phyloP scores from a whole-genome alignment of 495 filamentous ascomycete genomes.

The Sabuloglossum arenarium region DNA sequence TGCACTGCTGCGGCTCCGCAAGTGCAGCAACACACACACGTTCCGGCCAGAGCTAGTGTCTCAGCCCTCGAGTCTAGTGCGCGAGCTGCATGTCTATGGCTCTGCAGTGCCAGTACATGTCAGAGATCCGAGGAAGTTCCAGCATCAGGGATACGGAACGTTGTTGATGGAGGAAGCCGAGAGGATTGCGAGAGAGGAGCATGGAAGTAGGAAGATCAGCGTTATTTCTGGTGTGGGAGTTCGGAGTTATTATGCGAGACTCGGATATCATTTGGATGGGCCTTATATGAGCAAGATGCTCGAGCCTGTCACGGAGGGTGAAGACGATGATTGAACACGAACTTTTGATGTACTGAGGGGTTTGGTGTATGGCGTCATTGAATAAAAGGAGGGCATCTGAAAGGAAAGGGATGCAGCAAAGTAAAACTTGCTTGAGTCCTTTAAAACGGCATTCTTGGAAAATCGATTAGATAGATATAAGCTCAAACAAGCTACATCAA shows the following conservation, averaged over 20 bases:
- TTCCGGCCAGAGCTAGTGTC: slow-evolving; percentile 72
- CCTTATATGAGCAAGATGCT: slow-evolving; percentile 68
- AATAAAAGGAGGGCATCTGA: too few relatives aligned
- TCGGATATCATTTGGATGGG: slow-evolving; percentile 84
- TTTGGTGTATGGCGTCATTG: neutral
- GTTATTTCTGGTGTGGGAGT: slow-evolving; percentile 94
- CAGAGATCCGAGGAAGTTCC: slow-evolving; percentile 83
- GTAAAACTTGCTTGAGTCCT: too few relatives aligned
- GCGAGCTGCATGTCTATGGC: slow-evolving; percentile 92
- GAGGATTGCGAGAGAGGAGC: slow-evolving; percentile 80
- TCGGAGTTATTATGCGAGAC: slow-evolving; percentile 74
- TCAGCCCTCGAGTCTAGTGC: slow-evolving; percentile 77
- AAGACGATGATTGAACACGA: slow-evolving; percentile 9
- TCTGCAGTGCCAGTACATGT: slow-evolving; percentile 89
- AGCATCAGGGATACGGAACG: slow-evolving; percentile 94
- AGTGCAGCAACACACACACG: slow-evolving; percentile 75
- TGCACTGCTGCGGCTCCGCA: slow-evolving; percentile 69
- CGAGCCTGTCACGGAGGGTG: slow-evolving; percentile 16
- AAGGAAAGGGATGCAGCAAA: too few relatives aligned
- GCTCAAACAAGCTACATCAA: too few relatives aligned
- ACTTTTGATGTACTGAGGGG: neutral
- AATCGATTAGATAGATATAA: too few relatives aligned
- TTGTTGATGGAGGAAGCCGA: slow-evolving; percentile 96
- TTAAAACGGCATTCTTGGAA: too few relatives aligned
- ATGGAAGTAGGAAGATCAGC: slow-evolving; percentile 79